phyloP scores from a whole-genome alignment of 495 filamentous ascomycete species.

The Pseudevernia furfuracea region DNA sequence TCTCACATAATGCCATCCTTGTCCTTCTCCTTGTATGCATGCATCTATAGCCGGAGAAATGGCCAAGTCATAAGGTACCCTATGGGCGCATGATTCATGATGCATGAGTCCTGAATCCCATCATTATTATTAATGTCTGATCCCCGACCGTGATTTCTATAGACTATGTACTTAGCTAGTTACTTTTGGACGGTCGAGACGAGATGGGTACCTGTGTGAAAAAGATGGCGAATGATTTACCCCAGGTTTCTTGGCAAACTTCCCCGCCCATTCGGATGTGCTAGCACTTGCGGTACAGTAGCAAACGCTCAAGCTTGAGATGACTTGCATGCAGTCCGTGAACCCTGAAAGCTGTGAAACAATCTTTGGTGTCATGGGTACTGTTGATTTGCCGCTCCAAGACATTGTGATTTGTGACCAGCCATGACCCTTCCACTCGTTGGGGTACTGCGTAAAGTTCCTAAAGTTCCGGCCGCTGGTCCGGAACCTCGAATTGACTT shows the following conservation, averaged over 20 bases:
- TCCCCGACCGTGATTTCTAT: not conserved
- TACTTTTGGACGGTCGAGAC: no score
- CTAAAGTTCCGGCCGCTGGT: not conserved
- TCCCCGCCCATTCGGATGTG: not conserved
- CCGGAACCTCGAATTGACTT: not conserved
- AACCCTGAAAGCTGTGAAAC: not conserved
- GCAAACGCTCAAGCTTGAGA: not conserved
- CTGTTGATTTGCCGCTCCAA: not conserved
- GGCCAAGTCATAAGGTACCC: constrained; percentile 6
- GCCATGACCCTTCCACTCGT: not conserved
- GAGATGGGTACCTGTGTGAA: no score
- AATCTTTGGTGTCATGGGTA: not conserved
- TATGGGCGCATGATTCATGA: constrained; percentile 13
- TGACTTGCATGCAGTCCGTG: not conserved
- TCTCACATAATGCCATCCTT: constrained; percentile 1
- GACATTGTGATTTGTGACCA: constrained; percentile 3
- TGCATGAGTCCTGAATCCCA: constrained; percentile 30
- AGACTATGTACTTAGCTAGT: no score
- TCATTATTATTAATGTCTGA: no score
- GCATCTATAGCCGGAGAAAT: not conserved
- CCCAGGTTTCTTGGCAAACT: constrained; percentile 1
- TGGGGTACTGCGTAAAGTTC: no score
- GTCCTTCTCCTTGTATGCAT: no score
- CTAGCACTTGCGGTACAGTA: no score
- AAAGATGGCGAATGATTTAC: not conserved